Conservation (phyloP, 805 yeast genomes). For the Monosporozyma aquatica region DNA sequence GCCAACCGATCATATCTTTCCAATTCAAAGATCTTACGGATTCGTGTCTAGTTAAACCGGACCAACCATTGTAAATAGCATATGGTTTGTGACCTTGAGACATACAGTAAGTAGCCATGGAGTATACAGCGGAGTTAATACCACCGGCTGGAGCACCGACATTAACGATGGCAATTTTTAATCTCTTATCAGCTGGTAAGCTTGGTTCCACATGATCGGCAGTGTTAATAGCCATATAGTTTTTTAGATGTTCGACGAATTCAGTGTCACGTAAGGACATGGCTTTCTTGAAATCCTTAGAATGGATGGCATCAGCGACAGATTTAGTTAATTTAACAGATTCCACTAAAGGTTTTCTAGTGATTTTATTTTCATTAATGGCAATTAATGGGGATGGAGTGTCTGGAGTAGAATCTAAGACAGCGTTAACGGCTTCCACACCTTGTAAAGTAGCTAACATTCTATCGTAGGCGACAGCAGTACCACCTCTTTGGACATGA, state of each 20-base stretch:
- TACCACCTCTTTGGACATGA: constrained; percentile 78
- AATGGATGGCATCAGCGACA: constrained; percentile 60
- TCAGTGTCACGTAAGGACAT: constrained; percentile 63
- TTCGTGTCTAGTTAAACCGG: constrained; percentile 59
- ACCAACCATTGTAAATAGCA: constrained; percentile 67
- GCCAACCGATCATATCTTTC: constrained; percentile 69
- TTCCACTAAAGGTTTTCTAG: constrained; percentile 58
- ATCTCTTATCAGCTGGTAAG: constrained; percentile 43
- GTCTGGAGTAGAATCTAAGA: constrained; percentile 55
- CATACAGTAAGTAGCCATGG: constrained; percentile 66
- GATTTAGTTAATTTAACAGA: constrained; percentile 64
- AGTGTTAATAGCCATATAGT: constrained; percentile 56
- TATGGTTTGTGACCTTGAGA: constrained; percentile 65
- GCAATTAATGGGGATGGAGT: constrained; percentile 79
- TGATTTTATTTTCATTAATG: constrained; percentile 59
- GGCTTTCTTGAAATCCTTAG: constrained; percentile 59
- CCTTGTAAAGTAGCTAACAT: constrained; percentile 70
- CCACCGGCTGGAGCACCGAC: constrained; percentile 80
- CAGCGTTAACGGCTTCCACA: constrained; percentile 73
- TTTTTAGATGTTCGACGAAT: constrained; percentile 54
- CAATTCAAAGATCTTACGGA: constrained; percentile 51
- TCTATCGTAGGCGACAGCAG: constrained; percentile 69
- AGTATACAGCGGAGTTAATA: constrained; percentile 66
- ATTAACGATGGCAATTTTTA: constrained; percentile 60
- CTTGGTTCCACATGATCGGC: constrained; percentile 59